phyloP scores from a whole-genome alignment of 345 rosid genomes.

The Melaleuca alternifolia region DNA sequence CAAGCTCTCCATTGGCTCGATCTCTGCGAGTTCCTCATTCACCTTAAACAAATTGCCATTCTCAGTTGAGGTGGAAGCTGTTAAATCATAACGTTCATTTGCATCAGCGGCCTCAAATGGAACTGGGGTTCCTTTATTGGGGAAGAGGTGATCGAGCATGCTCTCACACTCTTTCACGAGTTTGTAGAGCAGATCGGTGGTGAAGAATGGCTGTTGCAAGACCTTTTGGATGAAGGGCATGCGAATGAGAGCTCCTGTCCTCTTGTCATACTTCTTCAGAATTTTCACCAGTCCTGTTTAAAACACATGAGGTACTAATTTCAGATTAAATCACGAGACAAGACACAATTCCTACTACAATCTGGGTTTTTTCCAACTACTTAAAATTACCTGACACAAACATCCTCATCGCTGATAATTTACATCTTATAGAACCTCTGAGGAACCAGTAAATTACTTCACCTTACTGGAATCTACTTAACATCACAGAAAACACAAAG shows the following conservation, averaged over 20 bases:
- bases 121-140: slow-evolving; percentile 14
- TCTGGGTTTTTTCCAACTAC: background rate
- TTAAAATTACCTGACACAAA: background rate
- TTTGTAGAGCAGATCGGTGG: slow-evolving; percentile 77
- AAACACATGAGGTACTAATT: background rate
- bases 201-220: slow-evolving; percentile 86
- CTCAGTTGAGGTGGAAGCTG: slow-evolving; percentile 23
- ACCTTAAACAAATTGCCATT: slow-evolving; percentile 9
- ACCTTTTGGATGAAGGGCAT: slow-evolving; percentile 90
- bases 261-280: slow-evolving; percentile 88
- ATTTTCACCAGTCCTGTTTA: slow-evolving; percentile 79
- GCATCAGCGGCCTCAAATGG: slow-evolving; percentile 9
- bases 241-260: slow-evolving; percentile 90
- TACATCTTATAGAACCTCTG: background rate
- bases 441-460: background rate
- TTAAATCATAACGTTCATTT: slow-evolving; percentile 17
- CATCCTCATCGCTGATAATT: background rate
- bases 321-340: background rate
- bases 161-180: slow-evolving; percentile 75
- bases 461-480: background rate
- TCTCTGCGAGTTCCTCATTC: slow-evolving; percentile 48
- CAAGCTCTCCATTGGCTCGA: slow-evolving; percentile 55
- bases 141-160: slow-evolving; percentile 73
- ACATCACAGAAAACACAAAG: background rate
- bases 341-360: background rate